These are phyloP conservation scores for Panicum miliaceum DNA, from an alignment of 176 grass and related monocot genomes.

Conservation along the genomic window DNA sequence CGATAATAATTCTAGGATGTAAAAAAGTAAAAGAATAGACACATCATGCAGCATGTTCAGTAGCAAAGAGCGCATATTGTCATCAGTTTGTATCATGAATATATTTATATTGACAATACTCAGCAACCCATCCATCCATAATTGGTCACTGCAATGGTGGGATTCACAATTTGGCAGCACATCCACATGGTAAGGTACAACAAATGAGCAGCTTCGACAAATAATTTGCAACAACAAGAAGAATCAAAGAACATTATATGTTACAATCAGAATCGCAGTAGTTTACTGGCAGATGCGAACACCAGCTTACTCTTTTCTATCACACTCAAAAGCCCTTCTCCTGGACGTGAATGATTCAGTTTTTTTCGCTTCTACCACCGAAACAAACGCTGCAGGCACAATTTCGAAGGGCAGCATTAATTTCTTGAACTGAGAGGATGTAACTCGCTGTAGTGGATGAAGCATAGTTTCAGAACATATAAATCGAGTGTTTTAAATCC, in stretches of 20 bases:
- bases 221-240: slow-evolving; percentile 37
- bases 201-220: slow-evolving; percentile 41
- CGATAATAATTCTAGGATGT: no score
- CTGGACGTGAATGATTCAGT: neutral
- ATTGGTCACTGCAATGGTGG: neutral
- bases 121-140: slow-evolving; percentile 16
- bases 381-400: slow-evolving; percentile 59
- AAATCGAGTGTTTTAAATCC: neutral
- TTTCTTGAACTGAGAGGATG: neutral
- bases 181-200: slow-evolving; percentile 26
- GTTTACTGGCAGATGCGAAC: slow-evolving; percentile 38
- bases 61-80: neutral
- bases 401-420: slow-evolving; percentile 29
- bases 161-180: slow-evolving; percentile 32
- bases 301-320: slow-evolving; percentile 37
- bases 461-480: neutral
- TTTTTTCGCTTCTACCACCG: slow-evolving; percentile 50
- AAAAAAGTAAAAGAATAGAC: no score
- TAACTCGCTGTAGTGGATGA: neutral
- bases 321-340: slow-evolving; percentile 40
- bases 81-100: neutral
- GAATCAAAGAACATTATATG: slow-evolving; percentile 36
- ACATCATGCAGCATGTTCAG: neutral
- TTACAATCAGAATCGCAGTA: slow-evolving; percentile 35
- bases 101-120: slow-evolving; percentile 7